These are phyloP conservation scores for Candida corydali DNA, from an alignment of 805 yeast genomes.

Conservation along the genomic window DNA sequence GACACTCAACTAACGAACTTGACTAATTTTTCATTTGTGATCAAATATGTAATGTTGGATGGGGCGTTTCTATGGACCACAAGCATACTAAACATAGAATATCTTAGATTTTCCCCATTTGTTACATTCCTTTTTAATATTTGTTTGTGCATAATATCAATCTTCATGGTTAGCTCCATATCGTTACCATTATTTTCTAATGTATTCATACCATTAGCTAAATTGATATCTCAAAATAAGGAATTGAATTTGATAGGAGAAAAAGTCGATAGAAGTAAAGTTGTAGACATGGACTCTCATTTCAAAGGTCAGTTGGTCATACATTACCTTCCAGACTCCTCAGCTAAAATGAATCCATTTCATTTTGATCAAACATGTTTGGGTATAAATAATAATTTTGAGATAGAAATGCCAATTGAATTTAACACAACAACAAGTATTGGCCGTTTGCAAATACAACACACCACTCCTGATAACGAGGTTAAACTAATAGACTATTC, in stretches of 20 bases:
- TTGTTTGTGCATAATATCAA: slow-evolving; percentile 44
- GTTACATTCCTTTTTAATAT: slow-evolving; percentile 48
- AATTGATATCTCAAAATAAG: slow-evolving; percentile 32
- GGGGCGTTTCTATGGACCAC: slow-evolving; percentile 64
- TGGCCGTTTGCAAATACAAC: slow-evolving; percentile 60
- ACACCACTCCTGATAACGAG: slow-evolving; percentile 51
- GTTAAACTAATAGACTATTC: slow-evolving; percentile 50
- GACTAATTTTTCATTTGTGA: slow-evolving; percentile 54
- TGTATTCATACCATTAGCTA: slow-evolving; percentile 40
- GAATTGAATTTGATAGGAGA: slow-evolving; percentile 55
- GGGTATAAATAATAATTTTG: slow-evolving; percentile 25
- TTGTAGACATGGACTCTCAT: slow-evolving; percentile 52
- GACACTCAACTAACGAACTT: slow-evolving; percentile 27
- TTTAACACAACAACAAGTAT: slow-evolving; percentile 78
- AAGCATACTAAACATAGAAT: slow-evolving; percentile 74
- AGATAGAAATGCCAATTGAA: slow-evolving; percentile 58
- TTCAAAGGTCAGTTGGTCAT: slow-evolving; percentile 84
- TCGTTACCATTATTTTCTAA: slow-evolving; percentile 44
- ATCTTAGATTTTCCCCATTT: slow-evolving; percentile 60
- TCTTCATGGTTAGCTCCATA: slow-evolving; percentile 50
- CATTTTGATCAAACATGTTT: slow-evolving; percentile 59
- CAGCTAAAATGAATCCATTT: slow-evolving; percentile 78
- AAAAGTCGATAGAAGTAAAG: slow-evolving; percentile 31
- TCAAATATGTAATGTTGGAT: slow-evolving; percentile 73
- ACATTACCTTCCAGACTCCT: slow-evolving; percentile 85